Evolutionary conservation across 495 filamentous ascomycete species (phyloP), one percentile per base, ranked within the genome.

Genomic region (Podospora conica): DNA sequence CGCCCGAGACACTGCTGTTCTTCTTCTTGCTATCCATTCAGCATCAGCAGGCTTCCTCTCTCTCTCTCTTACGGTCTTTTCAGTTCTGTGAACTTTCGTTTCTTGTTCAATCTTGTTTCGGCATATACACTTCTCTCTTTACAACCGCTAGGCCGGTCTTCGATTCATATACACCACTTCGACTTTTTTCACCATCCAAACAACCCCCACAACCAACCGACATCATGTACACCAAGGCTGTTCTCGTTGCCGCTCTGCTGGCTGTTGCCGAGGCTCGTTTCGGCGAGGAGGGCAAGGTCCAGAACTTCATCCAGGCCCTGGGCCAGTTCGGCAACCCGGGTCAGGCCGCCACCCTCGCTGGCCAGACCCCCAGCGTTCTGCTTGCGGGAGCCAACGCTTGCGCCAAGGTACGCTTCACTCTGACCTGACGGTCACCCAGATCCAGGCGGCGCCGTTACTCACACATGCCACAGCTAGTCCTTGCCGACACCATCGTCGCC

Each of bases 341-440:
- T 15, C 72, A 78, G 60, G 85, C 85, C 28, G 78, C 78, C 23
- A 87, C 85, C 53, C 80, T 88, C 21, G 81, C 81, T 53, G 83
- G 83, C 29, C 59, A 71, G 31, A 78, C 81, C n/a, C 81, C 84
- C 27, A 78, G 80, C 63, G 80, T 83, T 10, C 73, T 87, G 11
- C 80, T 87, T 22, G 85, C 78, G 31, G 85, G 78, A 54, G 83
- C 85, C 33, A 83, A 85, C 68, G 79, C 85, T 15, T 87, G 85
- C 66, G 83, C 71, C 66, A 86, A 86, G 75, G 80, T 82, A 61
- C 60, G 70, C 60, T 53, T 40, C 59, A 7, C 15, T 2, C n/a
- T n/a, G n/a, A n/a, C n/a, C n/a, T 21, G 27, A 15, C 0, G 11
- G 1, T 9, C 22, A 9, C 1, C 22, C 24, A 12, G 2, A 29